Conservation (phyloP, 176 grass and related monocot species). For the Microstegium vimineum region DNA sequence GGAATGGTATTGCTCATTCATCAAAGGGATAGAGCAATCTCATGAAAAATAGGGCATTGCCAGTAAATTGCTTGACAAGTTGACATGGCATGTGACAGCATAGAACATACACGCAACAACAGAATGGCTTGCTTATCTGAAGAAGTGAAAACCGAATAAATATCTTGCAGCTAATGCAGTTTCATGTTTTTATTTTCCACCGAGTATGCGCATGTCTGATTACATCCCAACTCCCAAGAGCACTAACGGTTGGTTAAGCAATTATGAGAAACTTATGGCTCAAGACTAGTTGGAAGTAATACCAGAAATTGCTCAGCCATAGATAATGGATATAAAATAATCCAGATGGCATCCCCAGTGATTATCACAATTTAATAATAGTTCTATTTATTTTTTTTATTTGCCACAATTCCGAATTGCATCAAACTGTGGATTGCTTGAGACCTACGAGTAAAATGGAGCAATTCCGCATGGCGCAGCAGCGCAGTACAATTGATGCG, state of each 20-base stretch:
- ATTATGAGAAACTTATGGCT: neutral
- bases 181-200: neutral
- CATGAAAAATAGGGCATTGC: neutral
- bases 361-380: neutral
- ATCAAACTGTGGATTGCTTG: neutral
- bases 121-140: neutral
- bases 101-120: neutral
- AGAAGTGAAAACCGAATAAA: neutral
- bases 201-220: neutral
- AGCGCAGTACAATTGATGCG: neutral
- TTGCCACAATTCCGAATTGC: neutral
- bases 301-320: neutral
- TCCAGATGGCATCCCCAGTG: neutral
- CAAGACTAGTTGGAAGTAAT: neutral
- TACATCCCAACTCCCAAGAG: neutral
- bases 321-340: neutral
- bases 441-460: no score
- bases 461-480: no score
- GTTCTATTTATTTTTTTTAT: neutral
- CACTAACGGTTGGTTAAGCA: neutral
- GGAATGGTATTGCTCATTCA: neutral
- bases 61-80: neutral
- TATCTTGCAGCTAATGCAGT: neutral
- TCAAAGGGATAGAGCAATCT: neutral
- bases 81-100: neutral